Conservation (phyloP, 2,329 filamentous ascomycete genomes). For the Cryphonectria parasitica region DNA sequence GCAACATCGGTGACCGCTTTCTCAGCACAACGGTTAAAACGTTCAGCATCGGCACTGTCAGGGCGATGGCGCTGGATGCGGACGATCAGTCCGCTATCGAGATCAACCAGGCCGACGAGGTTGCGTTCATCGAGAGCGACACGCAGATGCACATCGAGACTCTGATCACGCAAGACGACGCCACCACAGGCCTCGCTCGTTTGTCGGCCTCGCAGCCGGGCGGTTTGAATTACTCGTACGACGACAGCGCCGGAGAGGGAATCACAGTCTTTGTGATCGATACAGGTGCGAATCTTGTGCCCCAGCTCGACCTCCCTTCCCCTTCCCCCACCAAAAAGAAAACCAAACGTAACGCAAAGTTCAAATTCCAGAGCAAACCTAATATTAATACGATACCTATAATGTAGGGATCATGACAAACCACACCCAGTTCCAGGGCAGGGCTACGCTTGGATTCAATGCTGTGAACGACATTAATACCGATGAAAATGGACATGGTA, state of each 20-base stretch:
- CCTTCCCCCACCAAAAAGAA: too few species aligned
- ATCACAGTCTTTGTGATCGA: slow-evolving; percentile 68
- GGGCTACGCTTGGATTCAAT: slow-evolving; percentile 58
- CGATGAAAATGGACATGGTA: slow-evolving; percentile 66
- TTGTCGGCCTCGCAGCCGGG: slow-evolving; percentile 50
- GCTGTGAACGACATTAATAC: slow-evolving; percentile 53
- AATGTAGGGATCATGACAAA: slow-evolving; percentile 51
- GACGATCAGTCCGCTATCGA: slow-evolving; percentile 41
- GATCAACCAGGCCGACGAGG: slow-evolving; percentile 51
- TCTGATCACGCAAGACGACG: slow-evolving; percentile 55
- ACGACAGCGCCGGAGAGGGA: slow-evolving; percentile 55
- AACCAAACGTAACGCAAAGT: too few species aligned
- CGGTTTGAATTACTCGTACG: slow-evolving; percentile 52
- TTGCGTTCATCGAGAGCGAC: slow-evolving; percentile 51
- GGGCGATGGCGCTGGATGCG: slow-evolving; percentile 50
- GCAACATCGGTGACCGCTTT: slow-evolving; percentile 46
- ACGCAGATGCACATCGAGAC: slow-evolving; percentile 49
- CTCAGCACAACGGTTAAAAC: slow-evolving; percentile 53
- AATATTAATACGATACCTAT: neutral
- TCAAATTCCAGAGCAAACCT: neutral
- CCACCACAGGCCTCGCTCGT: slow-evolving; percentile 57
- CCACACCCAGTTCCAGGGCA: slow-evolving; percentile 61
- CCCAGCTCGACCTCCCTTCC: too few species aligned
- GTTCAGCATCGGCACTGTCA: slow-evolving; percentile 55
- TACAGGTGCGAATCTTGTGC: slow-evolving; percentile 45